Evolutionary conservation across 176 grass and related monocot species (phyloP), one percentile per base, ranked within the genome.

Genomic region (Cymbopogon citratus): DNA sequence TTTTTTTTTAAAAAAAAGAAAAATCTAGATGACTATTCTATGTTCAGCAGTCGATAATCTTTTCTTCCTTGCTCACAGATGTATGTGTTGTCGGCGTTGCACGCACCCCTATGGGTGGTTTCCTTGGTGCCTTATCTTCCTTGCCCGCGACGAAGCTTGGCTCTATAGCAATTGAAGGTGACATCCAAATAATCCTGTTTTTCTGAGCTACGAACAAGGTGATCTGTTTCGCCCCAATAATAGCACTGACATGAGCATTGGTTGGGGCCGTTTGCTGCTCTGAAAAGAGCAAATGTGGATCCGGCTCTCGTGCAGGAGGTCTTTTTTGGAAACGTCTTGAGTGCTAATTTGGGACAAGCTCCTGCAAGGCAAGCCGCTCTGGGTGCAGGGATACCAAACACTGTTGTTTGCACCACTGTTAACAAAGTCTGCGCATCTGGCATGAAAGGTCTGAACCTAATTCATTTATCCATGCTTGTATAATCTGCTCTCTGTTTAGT

Each of bases 351-450:
- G 90, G 94, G 94, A 45, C 94, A 97, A 27, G 94, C 94, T 67
- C 94, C 92, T 16, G 94, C 94, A 33, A 88, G 94, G 28, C 94
- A 97, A 41, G 94, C 94, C 72, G 94, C 94, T 15, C 71, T 97
- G 31, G 94, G 94, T 13, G 92, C 94, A 69, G 92, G 92, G 36
- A 94, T 97, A 74, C 94, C 94, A 9, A 87, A 97, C 66, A 91
- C 92, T 1, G 94, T 97, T 25, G 92, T 97, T 74, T 97, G 92
- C 75, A 87, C 83, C 16, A 89, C 94, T 0, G 85, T 94, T 63
- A 97, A 97, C 63, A 97, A 97, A 94, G 94, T 97, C 1, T 97
- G 94, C 0, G 94, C 94, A 29, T 97, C 94, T 83, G 94, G 94
- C 71, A 92, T 94, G 90, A 97, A 97, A 85, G 94, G 94, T 97